Conservation (phyloP, 2,329 filamentous ascomycete species). For the Trichoderma brevicompactum region DNA sequence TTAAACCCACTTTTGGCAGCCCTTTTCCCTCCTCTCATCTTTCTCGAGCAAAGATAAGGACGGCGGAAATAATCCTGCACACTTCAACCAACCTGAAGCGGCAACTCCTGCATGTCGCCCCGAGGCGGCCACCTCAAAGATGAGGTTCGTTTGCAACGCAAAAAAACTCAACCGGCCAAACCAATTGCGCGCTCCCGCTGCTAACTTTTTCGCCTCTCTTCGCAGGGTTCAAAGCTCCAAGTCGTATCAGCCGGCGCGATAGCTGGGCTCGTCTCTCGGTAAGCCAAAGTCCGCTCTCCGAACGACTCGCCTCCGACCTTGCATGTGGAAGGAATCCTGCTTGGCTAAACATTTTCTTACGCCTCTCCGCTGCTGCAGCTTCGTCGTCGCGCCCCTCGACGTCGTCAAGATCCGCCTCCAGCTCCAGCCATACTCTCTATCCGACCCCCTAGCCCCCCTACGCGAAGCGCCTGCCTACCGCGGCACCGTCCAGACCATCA, state of each 20-base stretch:
- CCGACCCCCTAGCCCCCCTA: conserved; percentile 69
- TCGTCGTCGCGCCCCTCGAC: conserved; percentile 92
- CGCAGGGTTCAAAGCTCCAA: conserved; percentile 59
- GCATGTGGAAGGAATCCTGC: neutral
- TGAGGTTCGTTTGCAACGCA: conserved; percentile 51
- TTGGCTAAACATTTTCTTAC: neutral
- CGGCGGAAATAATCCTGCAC: neutral
- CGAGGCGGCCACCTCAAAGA: conserved; percentile 57
- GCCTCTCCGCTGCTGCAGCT: conserved; percentile 55
- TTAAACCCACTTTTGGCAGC: too few relatives aligned
- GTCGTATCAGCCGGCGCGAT: conserved; percentile 61
- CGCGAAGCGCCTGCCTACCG: conserved; percentile 63
- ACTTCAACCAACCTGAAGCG: conserved; percentile 16
- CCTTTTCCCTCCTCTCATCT: too few relatives aligned
- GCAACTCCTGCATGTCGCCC: conserved; percentile 43
- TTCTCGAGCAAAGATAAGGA: conserved; percentile 32
- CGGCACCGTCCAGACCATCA: conserved; percentile 76
- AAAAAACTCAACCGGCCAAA: neutral
- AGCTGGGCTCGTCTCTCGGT: conserved; percentile 89
- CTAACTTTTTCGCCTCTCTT: too few relatives aligned
- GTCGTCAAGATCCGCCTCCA: conserved; percentile 98
- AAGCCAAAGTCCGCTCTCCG: conserved; percentile 36
- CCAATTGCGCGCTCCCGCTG: neutral
- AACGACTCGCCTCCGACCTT: neutral
- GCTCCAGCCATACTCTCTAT: conserved; percentile 83